Conservation (phyloP, 176 grass and related monocot species). For the Zoysia pacifica region DNA sequence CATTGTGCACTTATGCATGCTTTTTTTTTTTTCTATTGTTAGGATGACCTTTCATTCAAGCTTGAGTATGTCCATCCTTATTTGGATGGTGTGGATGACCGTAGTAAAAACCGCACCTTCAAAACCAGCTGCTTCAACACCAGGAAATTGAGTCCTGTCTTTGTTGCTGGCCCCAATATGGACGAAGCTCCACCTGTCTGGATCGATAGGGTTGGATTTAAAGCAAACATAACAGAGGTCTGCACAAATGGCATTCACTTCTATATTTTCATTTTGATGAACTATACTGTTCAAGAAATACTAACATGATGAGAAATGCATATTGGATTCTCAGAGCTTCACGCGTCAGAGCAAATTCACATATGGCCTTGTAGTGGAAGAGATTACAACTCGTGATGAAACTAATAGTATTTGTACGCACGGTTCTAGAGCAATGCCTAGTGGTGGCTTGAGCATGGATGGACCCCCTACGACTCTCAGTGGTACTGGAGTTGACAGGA, state of each 20-base stretch:
- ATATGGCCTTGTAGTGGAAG: constrained; percentile 87
- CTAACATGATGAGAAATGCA: constrained; percentile 37
- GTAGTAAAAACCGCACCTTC: constrained; percentile 83
- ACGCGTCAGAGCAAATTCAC: constrained; percentile 93
- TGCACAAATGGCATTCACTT: constrained; percentile 8
- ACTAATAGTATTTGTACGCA: constrained; percentile 85
- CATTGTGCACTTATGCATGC: constrained; percentile 25
- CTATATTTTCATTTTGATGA: constrained; percentile 1
- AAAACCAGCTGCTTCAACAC: constrained; percentile 88
- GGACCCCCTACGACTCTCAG: constrained; percentile 95
- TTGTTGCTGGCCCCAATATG: constrained; percentile 78
- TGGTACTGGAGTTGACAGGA: constrained; percentile 75
- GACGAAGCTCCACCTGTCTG: constrained; percentile 91
- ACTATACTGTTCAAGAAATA: constrained; percentile 9
- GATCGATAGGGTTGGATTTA: constrained; percentile 87
- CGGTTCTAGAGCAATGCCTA: constrained; percentile 78
- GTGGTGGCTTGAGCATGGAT: constrained; percentile 83
- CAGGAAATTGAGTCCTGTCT: constrained; percentile 90
- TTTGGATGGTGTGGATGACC: constrained; percentile 78
- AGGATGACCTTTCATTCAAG: constrained; percentile 97
- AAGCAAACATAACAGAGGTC: constrained; percentile 98
- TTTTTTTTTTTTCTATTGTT: background rate
- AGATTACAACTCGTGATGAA: constrained; percentile 87
- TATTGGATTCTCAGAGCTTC: constrained; percentile 64
- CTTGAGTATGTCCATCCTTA: constrained; percentile 91